A percentile compares a stretch with the other conserved stretches of the same genome.
phyloP scores from a whole-genome alignment of 2,329 filamentous ascomycete species.

The Boeremia lycopersici region DNA sequence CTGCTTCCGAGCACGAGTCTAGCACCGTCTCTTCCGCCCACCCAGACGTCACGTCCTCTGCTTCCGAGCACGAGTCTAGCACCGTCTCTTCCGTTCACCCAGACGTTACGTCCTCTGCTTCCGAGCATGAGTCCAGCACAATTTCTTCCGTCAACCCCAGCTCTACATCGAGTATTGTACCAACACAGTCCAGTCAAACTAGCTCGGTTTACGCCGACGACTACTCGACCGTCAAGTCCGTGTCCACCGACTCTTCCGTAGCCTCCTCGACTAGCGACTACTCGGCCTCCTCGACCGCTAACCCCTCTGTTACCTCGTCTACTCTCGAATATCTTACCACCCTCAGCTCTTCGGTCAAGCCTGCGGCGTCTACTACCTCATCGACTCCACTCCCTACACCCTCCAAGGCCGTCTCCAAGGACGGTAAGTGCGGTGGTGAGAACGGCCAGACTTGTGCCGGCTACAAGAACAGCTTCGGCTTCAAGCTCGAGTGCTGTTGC shows the following conservation, averaged over 20 bases:
- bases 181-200: conserved; percentile 15
- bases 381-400: conserved; percentile 20
- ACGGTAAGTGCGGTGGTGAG: conserved; percentile 34
- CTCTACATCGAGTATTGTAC: conserved; percentile 12
- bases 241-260: neutral
- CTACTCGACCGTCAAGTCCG: neutral
- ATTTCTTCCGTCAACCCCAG: neutral
- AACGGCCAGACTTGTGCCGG: conserved; percentile 36
- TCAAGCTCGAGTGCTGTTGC: conserved; percentile 35
- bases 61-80: conserved; percentile 1
- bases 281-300: conserved; percentile 1
- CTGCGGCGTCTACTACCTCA: conserved; percentile 20
- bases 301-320: conserved; percentile 4
- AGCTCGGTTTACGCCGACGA: conserved; percentile 11
- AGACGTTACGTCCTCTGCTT: conserved; percentile 14
- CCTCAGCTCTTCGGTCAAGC: conserved; percentile 8
- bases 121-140: conserved; percentile 11
- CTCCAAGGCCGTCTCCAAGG: conserved; percentile 23
- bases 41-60: conserved; percentile 11
- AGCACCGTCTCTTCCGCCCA: conserved; percentile 5
- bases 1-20: conserved; percentile 15
- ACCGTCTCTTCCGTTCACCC: conserved; percentile 8
- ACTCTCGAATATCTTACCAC: conserved; percentile 7
- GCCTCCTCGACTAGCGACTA: conserved; percentile 2
- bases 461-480: conserved; percentile 28